A percentile compares a stretch with the other conserved stretches of the same genome.
Evolutionary conservation across 2,329 filamentous ascomycete species (phyloP).

Genomic region (Ilyonectria sp.): DNA sequence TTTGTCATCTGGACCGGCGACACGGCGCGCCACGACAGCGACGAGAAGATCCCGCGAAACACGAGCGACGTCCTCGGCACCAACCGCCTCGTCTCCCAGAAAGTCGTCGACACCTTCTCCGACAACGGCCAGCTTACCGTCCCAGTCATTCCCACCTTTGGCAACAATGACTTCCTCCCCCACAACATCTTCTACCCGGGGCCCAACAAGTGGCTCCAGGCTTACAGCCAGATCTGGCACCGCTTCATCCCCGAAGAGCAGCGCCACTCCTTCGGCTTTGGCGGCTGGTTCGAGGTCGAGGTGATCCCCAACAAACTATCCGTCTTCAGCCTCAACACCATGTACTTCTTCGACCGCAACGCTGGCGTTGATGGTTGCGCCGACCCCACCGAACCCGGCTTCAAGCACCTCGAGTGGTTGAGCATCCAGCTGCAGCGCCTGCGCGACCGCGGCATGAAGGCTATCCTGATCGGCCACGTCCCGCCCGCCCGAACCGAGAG

Average conservation of each 20-base stretch:
- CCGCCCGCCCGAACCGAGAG: slow-evolving; percentile 88
- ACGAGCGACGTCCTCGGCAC: slow-evolving; percentile 81
- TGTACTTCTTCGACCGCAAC: slow-evolving; percentile 97
- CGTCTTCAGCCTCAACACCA: slow-evolving; percentile 94
- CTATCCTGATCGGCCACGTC: slow-evolving; percentile 93
- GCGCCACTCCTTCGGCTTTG: slow-evolving; percentile 89
- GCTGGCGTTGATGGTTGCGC: slow-evolving; percentile 93
- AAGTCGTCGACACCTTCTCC: slow-evolving; percentile 83
- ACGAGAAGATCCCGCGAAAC: slow-evolving; percentile 83
- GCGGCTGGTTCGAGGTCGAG: slow-evolving; percentile 95
- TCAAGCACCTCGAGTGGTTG: slow-evolving; percentile 96
- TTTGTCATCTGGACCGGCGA: slow-evolving; percentile 96
- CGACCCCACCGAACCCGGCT: slow-evolving; percentile 85
- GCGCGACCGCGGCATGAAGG: slow-evolving; percentile 90
- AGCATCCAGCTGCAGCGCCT: slow-evolving; percentile 89
- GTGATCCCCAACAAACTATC: slow-evolving; percentile 89
- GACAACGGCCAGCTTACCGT: slow-evolving; percentile 73
- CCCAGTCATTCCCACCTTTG: slow-evolving; percentile 88
- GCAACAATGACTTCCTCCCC: slow-evolving; percentile 97
- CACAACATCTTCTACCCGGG: slow-evolving; percentile 93
- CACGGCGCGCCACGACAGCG: slow-evolving; percentile 90
- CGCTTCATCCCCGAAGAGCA: slow-evolving; percentile 94
- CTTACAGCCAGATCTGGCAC: slow-evolving; percentile 84
- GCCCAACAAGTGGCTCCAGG: slow-evolving; percentile 88
- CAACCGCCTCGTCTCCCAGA: slow-evolving; percentile 82